Evolutionary conservation across 768 basidiomycete species (phyloP), one percentile per base, ranked within the genome.

Genomic region (Leccinum rimulosum): DNA sequence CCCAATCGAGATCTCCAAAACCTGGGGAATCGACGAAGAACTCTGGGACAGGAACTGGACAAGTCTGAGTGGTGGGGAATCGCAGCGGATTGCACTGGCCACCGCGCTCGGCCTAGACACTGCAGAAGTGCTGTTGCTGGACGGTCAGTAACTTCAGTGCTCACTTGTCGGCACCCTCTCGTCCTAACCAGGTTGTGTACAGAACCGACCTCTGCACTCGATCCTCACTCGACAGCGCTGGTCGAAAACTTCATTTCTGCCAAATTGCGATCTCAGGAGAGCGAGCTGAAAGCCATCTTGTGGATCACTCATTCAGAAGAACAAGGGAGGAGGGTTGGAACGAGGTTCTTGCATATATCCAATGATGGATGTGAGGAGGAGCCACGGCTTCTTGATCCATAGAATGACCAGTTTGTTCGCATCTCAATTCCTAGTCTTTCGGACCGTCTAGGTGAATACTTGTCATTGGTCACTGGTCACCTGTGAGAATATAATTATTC

Each of bases 181-280:
- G 38, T 6, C 3, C 35, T 50, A 17, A 33, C 33, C 25, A 36
- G 35, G 15, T 40, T 19, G 10, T 27, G n/a, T 33, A 6, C 62
- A 95, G 94, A 96, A 72, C 94, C 94, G 2, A 95, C 94, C 0
- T 93, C 91, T 9, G 94, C 94, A 0, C 78, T 96, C 56, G 94
- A 96, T 71, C 76, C 84, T 15, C 80, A 81, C 33, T 82, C 87
- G 1, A 87, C 86, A 14, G 66, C 76, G 14, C 72, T 79, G 30
- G 89, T 96, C 2, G 94, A 96, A 69, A 73, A 79, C 49, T 81
- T 77, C 50, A 74, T 95, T 14, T 59, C 79, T 5, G 68, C 77
- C 8, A 79, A 86, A 56, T 70, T 94, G 36, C 79, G 70, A 43
- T 76, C 79, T 1, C 56, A 73, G 9, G 74, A 81, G 40, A 76